Evolutionary conservation across 2,329 filamentous ascomycete species (phyloP), one percentile per base, ranked within the genome.

Genomic region (Malbranchea cinnamomea): DNA sequence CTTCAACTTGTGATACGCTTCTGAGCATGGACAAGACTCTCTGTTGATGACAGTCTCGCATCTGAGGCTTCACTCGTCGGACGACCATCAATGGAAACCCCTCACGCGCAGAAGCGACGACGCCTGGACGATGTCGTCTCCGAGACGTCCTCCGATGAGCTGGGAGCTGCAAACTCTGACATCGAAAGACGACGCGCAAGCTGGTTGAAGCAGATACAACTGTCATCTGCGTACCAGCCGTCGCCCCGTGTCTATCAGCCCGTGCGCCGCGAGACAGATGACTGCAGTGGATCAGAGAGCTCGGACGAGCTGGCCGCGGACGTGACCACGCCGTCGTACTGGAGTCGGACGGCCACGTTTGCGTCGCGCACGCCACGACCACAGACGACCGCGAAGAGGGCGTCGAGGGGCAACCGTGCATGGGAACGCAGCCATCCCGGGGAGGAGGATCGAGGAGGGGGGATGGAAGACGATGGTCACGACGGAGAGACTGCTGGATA

Each of bases 301-400:
- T 59, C 67, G 5, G 63, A 68, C 36, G 62, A 65, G 31, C 47
- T 56, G 36, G 52, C 47, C 18, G 49, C 41, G 36, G 54, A 59
- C 40, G 42, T 53, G 28, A 41, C 50, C 33, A 44, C 45, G 7
- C 7, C 20, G 20, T 22, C 20, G 20, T 22, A 22, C 20, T 7
- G 13, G 44, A 44, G 23, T 47, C 56, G 17, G 44, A 40, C 20
- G 41, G 31, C 21, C 32, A 24, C 10, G 30, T 32, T 16, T 30
- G 27, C 12, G 27, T 29, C 5, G 36, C 35, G 6, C 23, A 37
- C 14, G 25, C 30, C n/a, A 10, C 30, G 25, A 24, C 20, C 22
- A n/a, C n/a, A n/a, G n/a, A n/a, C n/a, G n/a, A n/a, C n/a, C n/a
- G n/a, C n/a, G 24, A 36, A 26, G 37, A 37, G 9, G 32, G 36